phyloP scores from a whole-genome alignment of 352 stramenopile species.

The Achlya hypogyna region DNA sequence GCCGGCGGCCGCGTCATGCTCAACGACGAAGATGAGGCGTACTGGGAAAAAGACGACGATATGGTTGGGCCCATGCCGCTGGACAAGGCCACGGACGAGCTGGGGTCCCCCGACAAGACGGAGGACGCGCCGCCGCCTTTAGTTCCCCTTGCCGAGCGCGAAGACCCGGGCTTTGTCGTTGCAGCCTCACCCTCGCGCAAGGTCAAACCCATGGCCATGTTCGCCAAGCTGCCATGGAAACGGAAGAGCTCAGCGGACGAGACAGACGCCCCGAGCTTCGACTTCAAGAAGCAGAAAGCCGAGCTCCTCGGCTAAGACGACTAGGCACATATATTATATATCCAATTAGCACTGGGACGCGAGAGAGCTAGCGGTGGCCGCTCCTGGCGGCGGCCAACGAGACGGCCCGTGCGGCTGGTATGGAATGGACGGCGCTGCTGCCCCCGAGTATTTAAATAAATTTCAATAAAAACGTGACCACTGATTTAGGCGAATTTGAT shows the following conservation, averaged over 20 bases:
- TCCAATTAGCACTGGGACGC: too few relatives aligned
- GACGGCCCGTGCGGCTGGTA: too few relatives aligned
- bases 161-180: constrained; percentile 12
- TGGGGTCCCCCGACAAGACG: not conserved
- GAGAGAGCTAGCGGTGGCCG: too few relatives aligned
- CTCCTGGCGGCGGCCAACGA: too few relatives aligned
- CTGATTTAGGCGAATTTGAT: too few relatives aligned
- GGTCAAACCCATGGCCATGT: not conserved
- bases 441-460: too few relatives aligned
- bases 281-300: not conserved
- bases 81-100: not conserved
- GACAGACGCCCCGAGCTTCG: not conserved
- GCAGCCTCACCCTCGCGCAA: not conserved
- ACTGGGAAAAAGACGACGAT: constrained; percentile 66
- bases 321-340: constrained; percentile 2
- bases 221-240: not conserved
- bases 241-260: not conserved
- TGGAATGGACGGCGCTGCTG: too few relatives aligned
- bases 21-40: constrained; percentile 70
- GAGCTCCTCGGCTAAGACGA: not conserved
- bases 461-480: too few relatives aligned
- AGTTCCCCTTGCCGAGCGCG: constrained; percentile 13
- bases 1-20: not conserved
- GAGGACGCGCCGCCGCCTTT: constrained; percentile 12
- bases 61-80: not conserved